These are phyloP conservation scores for Xerophyta viscosa DNA, from an alignment of 106 monocot genomes.

Conservation along the genomic window DNA sequence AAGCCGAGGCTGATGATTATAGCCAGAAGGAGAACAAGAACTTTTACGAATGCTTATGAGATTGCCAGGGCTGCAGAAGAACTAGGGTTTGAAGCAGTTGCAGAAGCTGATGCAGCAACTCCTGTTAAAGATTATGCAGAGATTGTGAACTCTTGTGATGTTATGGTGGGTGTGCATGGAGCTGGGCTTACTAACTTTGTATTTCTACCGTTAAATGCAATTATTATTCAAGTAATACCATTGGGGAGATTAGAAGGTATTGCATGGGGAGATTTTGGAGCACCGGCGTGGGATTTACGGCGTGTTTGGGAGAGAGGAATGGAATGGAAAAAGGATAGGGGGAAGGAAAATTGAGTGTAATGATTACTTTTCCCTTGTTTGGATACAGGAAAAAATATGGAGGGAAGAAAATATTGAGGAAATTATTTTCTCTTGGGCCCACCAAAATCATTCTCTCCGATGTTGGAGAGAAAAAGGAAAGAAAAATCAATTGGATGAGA, in stretches of 20 bases:
- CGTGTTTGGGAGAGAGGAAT: too few relatives aligned
- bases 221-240: constrained; percentile 17
- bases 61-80: constrained; percentile 21
- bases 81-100: constrained; percentile 37
- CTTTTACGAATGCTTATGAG: constrained; percentile 28
- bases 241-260: constrained; percentile 12
- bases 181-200: constrained; percentile 65
- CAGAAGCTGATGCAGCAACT: constrained; percentile 7
- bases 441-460: too few relatives aligned
- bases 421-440: too few relatives aligned
- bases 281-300: constrained; percentile 14
- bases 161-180: constrained; percentile 75
- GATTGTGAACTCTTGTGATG: constrained; percentile 67
- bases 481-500: too few relatives aligned
- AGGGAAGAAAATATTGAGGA: too few relatives aligned
- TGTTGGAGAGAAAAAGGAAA: too few relatives aligned
- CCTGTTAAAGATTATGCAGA: constrained; percentile 27
- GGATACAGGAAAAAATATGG: too few relatives aligned
- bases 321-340: too few relatives aligned
- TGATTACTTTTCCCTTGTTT: too few relatives aligned
- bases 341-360: too few relatives aligned
- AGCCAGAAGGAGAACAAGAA: constrained; percentile 32
- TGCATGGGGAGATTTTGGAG: constrained; percentile 5
- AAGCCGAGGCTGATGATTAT: constrained; percentile 55
- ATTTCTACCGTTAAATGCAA: constrained; percentile 38